Percentiles rank a stretch among this genome's conserved stretches.
phyloP scores from a whole-genome alignment of 805 yeast species.

The Starmerella stigmatis region DNA sequence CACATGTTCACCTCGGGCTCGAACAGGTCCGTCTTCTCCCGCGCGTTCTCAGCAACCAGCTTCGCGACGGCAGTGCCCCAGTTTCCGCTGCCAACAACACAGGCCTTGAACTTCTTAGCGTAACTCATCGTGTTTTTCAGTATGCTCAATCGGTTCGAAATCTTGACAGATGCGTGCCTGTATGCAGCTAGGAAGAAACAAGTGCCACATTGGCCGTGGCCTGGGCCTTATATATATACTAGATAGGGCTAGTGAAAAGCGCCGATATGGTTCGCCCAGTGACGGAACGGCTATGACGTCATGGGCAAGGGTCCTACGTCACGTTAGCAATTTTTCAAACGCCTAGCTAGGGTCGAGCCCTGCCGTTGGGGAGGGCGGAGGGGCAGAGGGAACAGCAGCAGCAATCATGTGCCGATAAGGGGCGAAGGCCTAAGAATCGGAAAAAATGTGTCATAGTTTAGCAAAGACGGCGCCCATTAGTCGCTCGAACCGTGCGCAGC shows the following conservation, averaged over 20 bases:
- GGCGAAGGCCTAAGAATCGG: too few species aligned
- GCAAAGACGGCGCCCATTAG: too few species aligned
- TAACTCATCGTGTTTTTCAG: constrained; percentile 11
- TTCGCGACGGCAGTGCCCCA: constrained; percentile 98
- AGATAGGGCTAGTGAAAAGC: neutral
- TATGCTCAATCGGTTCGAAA: neutral
- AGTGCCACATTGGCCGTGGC: neutral
- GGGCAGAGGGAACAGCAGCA: too few species aligned
- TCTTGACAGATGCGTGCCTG: neutral
- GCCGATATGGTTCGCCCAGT: constrained; percentile 1
- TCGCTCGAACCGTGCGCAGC: too few species aligned
- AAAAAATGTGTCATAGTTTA: constrained; percentile 1
- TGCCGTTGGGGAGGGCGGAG: constrained; percentile 8
- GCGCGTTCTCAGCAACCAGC: constrained; percentile 80
- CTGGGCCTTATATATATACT: neutral
- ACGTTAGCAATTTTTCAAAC: too few species aligned
- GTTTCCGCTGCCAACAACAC: constrained; percentile 92
- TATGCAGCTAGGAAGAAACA: too few species aligned
- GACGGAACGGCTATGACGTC: neutral
- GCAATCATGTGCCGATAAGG: constrained; percentile 8
- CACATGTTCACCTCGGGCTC: constrained; percentile 78
- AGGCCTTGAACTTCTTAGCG: constrained; percentile 38
- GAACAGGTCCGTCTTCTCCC: constrained; percentile 61
- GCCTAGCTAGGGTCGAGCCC: neutral
- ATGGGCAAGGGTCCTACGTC: neutral